Evolutionary conservation across 345 rosid genomes (phyloP).

Genomic region (Ricinus communis): DNA sequence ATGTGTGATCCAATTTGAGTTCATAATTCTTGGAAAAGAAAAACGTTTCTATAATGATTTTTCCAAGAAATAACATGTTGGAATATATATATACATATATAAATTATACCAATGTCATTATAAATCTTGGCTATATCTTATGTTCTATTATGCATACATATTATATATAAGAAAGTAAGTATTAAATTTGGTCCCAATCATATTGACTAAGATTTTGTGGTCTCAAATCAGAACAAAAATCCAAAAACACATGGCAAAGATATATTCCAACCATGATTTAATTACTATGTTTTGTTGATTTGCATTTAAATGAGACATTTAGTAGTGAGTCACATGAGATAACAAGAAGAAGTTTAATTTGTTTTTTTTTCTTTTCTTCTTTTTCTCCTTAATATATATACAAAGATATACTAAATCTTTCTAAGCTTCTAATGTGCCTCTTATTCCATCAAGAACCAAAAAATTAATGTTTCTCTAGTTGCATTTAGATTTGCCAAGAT

Average conservation of each 20-base stretch:
- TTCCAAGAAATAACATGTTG: no score
- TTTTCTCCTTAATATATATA: not conserved
- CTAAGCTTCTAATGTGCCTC: slow-evolving; percentile 27
- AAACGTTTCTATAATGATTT: no score
- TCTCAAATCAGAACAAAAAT: slow-evolving; percentile 23
- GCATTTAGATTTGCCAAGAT: slow-evolving; percentile 37
- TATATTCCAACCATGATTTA: slow-evolving; percentile 27
- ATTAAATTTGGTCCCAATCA: slow-evolving; percentile 30
- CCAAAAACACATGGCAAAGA: slow-evolving; percentile 32
- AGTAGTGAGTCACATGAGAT: slow-evolving; percentile 27
- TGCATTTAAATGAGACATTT: slow-evolving; percentile 4
- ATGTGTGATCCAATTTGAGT: no score
- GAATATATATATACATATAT: no score
- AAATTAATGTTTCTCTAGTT: slow-evolving; percentile 1
- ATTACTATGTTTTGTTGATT: not conserved
- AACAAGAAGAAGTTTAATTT: slow-evolving; percentile 11
- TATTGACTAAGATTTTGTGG: slow-evolving; percentile 34
- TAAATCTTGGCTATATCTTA: slow-evolving; percentile 4
- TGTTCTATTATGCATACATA: not conserved
- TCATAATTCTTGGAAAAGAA: no score
- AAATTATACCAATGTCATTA: not conserved
- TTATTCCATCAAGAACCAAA: slow-evolving; percentile 19
- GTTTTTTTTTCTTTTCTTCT: no score
- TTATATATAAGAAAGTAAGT: not conserved
- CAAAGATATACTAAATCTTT: slow-evolving; percentile 42